phyloP scores from a whole-genome alignment of 805 yeast species.

The Saccharomycopsis fodiens region DNA sequence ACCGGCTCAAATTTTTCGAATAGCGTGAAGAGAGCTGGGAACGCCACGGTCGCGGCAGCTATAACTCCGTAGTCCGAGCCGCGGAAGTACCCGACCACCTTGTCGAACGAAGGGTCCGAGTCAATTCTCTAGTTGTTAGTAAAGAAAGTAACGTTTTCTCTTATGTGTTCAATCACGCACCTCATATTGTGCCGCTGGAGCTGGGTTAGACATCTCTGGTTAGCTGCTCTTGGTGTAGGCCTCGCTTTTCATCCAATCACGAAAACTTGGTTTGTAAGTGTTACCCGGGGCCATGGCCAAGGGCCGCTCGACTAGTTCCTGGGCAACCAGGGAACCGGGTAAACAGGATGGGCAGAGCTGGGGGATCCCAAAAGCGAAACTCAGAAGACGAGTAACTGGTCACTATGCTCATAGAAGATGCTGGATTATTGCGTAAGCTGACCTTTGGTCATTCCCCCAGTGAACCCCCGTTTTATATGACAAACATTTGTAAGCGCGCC shows the following conservation, averaged over 20 bases:
- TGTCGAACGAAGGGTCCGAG: conserved; percentile 65
- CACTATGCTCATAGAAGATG: no score
- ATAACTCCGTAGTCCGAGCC: conserved; percentile 51
- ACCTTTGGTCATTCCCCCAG: no score
- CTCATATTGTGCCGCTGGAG: conserved; percentile 13
- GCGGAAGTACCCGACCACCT: conserved; percentile 70
- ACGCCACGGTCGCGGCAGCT: conserved; percentile 40
- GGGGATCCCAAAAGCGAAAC: background rate
- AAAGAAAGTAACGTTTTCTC: background rate
- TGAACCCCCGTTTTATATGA: no score
- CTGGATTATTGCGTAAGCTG: no score
- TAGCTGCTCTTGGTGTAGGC: background rate
- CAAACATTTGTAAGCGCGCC: background rate
- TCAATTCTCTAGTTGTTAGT: conserved; percentile 45
- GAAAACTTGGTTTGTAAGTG: background rate
- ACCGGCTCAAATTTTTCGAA: conserved; percentile 43
- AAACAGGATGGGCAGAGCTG: background rate
- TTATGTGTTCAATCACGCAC: conserved; percentile 8
- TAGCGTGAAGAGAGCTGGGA: conserved; percentile 38
- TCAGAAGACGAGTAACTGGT: no score
- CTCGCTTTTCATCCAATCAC: conserved; percentile 2
- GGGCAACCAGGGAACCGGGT: no score
- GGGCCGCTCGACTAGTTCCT: no score
- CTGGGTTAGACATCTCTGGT: conserved; percentile 14
- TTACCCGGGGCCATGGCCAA: background rate